phyloP scores from a whole-genome alignment of 2,329 filamentous ascomycete species.

The Nemania sp. region DNA sequence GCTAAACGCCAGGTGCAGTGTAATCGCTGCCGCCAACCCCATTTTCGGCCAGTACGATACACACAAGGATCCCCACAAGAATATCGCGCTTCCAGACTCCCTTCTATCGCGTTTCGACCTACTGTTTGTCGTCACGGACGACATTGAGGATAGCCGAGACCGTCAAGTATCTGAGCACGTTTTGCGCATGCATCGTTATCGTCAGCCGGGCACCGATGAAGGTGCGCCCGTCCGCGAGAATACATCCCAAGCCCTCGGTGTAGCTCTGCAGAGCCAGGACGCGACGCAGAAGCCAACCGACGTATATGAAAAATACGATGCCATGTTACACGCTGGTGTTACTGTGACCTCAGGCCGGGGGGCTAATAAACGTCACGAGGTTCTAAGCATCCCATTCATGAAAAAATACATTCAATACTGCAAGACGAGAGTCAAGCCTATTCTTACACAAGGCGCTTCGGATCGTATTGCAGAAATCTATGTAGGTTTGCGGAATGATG shows the following conservation, averaged over 20 bases:
- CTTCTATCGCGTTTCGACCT: conserved; percentile 98
- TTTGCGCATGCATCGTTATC: conserved; percentile 95
- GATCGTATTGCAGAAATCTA: conserved; percentile 93
- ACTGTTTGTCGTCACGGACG: conserved; percentile 96
- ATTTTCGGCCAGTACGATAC: conserved; percentile 99
- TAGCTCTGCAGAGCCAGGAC: conserved; percentile 83
- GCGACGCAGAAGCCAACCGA: conserved; percentile 82
- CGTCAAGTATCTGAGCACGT: conserved; percentile 95
- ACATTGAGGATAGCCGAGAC: conserved; percentile 94
- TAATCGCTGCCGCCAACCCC: conserved; percentile 95
- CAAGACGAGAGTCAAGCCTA: conserved; percentile 88
- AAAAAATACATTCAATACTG: conserved; percentile 99
- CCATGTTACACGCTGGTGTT: conserved; percentile 94
- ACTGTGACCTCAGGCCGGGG: conserved; percentile 80
- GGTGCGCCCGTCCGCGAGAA: conserved; percentile 94
- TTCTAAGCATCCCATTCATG: conserved; percentile 96
- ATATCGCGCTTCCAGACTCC: conserved; percentile 96
- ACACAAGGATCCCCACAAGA: conserved; percentile 98
- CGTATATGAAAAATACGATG: conserved; percentile 95
- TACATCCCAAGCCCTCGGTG: conserved; percentile 83
- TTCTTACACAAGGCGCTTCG: conserved; percentile 89
- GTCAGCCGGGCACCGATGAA: conserved; percentile 91
- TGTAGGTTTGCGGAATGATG: conserved; percentile 92
- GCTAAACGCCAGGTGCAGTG: conserved; percentile 94
- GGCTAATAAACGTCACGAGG: conserved; percentile 80